Base-by-base conservation (phyloP, 1,139 yeast genomes). In the Zygosaccharomyces sapae region DNA sequence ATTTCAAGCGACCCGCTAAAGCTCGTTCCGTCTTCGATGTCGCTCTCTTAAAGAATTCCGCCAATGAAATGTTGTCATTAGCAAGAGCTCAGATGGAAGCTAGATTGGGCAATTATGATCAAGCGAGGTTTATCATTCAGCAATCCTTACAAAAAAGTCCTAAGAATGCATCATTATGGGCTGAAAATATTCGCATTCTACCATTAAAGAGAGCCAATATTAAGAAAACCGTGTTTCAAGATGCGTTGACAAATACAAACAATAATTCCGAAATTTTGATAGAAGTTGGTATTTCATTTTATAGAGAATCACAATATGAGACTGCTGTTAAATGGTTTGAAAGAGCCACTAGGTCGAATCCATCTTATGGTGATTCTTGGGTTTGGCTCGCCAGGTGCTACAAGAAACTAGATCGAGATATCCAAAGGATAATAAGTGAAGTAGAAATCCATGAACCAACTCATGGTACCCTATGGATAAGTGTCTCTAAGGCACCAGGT, bases 291-390 rank as follows among this genome's bases (percentile, higher is more conserved):
- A 68, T 75, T 5, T 78, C 79, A 52, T 81, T 88, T 56, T 86
- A 86, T 84, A 59, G 69, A 2, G 86, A 80, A 31, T 83, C 86
- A 0, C 86, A 86, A 55, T 67, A 73, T 35, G 67, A 75, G 1
- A 83, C 82, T 55, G 89, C 95, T 0, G 71, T 72, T 48, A 74
- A 81, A 12, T 90, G 96, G 92, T 78, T 89, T 54, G 83, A 83
- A 41, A 74, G 89, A 44, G 84, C 94, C 2, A 61, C 81, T 16
- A 71, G 70, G 33, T 70, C 72, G n/a, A 81, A 83, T 50, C 64
- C 70, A 0, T 69, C 67, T 12, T 76, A 73, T 61, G 97, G 96
- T 3, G 97, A 90, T 63, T 67, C 75, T 4, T 89, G 95, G 88
- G 78, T 79, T 0, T 84, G 90, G 86, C 65, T 75, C 43, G 79